phyloP scores from a whole-genome alignment of 2,329 filamentous ascomycete species.

The Hirsutella minnesotensis region DNA sequence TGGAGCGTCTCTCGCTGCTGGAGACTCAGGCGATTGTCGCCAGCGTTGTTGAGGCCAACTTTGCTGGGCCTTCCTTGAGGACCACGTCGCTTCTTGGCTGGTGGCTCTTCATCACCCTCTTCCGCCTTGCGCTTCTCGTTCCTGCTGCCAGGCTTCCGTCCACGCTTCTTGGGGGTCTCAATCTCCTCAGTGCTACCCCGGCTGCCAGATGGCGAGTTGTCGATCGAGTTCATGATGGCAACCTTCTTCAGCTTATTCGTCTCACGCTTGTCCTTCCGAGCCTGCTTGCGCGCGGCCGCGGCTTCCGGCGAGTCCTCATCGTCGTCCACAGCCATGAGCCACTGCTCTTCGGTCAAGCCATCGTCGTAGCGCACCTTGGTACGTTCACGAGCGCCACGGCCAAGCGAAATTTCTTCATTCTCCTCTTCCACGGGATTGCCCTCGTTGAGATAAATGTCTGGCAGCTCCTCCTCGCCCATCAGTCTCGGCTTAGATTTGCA shows the following conservation, averaged over 20 bases:
- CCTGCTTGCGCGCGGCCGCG: slow-evolving; percentile 81
- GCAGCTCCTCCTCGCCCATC: slow-evolving; percentile 77
- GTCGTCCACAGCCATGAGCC: slow-evolving; percentile 95
- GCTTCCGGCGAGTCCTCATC: slow-evolving; percentile 91
- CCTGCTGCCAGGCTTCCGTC: slow-evolving; percentile 64
- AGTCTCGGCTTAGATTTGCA: slow-evolving; percentile 63
- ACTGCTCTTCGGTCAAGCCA: slow-evolving; percentile 95
- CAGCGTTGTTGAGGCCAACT: slow-evolving; percentile 16
- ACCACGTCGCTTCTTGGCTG: slow-evolving; percentile 66
- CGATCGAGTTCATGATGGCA: slow-evolving; percentile 23
- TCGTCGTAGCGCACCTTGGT: slow-evolving; percentile 94
- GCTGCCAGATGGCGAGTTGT: slow-evolving; percentile 68
- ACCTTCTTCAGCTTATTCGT: slow-evolving; percentile 59
- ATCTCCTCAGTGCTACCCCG: slow-evolving; percentile 73
- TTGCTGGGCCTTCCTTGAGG: slow-evolving; percentile 60
- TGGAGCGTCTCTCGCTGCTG: slow-evolving; percentile 70
- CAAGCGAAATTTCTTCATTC: slow-evolving; percentile 59
- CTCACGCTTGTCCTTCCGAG: slow-evolving; percentile 68
- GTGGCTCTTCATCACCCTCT: slow-evolving; percentile 64
- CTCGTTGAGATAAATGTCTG: slow-evolving; percentile 86
- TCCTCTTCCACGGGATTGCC: slow-evolving; percentile 73
- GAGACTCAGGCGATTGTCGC: slow-evolving; percentile 40
- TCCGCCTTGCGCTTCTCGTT: slow-evolving; percentile 83
- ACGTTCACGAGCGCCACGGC: slow-evolving; percentile 88
- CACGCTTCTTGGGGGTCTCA: slow-evolving; percentile 69